Evolutionary conservation across 805 yeast species (phyloP), one percentile per base, ranked within the genome.

Genomic region (Metschnikowia shivogae): DNA sequence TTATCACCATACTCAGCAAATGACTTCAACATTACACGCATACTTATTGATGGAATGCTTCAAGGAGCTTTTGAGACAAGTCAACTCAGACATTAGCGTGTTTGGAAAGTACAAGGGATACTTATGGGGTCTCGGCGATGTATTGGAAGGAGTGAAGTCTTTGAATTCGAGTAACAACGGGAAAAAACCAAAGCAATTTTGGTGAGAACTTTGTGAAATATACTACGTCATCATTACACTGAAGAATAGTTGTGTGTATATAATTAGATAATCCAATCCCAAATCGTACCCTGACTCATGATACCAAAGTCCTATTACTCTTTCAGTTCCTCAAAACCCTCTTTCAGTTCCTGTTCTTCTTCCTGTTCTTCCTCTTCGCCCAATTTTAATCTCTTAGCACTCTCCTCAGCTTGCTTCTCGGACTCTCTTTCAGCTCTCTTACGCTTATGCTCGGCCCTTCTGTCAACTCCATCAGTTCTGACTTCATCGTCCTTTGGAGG

Each of bases 401-500:
- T 67, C 32, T 52, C 50, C 48, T 53, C 47, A 43, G 54, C 56
- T 34, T 64, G 69, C 40, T 50, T 54, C 44, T 57, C 57, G 14
- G 59, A 65, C 49, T 70, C 78, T 50, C 74, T 67, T 52, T 76
- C 80, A 12, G 73, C 76, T 53, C 82, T 68, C 65, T 73, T 74
- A 57, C 80, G 69, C 64, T 76, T 78, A 53, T 71, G 68, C 37
- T 67, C 68, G 2, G 78, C 79, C 62, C 75, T 76, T 60, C 75
- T 76, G 57, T 76, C 84, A 46, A 70, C 82, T 19, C 40, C 40
- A 36, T 82, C 86, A 26, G 73, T 72, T 63, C 77, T 73, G 20
- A 65, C 78, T 43, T 77, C 82, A 22, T 70, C 76, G 50, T 80
- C 86, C 54, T 82, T 78, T 34, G 98, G 97, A 26, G 99, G 99